Base-by-base conservation (phyloP, 2,329 filamentous ascomycete species). In the Onygenales sp. region DNA sequence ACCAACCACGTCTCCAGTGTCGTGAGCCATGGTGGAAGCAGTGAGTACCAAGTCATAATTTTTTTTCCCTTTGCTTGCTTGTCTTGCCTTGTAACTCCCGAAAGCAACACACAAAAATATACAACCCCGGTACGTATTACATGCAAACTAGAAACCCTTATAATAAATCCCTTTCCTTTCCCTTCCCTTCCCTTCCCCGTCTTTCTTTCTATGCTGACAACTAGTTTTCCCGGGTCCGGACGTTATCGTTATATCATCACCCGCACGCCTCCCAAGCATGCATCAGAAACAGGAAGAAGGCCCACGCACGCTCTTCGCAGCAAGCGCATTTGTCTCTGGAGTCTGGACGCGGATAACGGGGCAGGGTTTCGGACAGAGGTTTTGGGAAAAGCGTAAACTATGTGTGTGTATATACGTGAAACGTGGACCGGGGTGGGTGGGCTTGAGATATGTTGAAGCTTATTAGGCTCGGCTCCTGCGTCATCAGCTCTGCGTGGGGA, bases 31-130 rank as follows among this genome's bases (percentile, higher is more conserved):
- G 76, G 71, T 1, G 84, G 84, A 36, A 87, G 76, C 55, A 87
- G 78, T 2, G 83, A 86, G 58, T 83, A 81, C 74, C 80, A 78
- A 44, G 78, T 78, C 84, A 86, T 86, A 33, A 3, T 27, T 27
- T 21, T 35, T 10, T 21, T 38, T 8, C 6, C 13, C 3, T 39
- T 10, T 48, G 10, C 11, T 10, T 4, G 44, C 44, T n/a, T 33
- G 44, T n/a, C 21, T 27, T 27, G 21, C 5, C 21, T 27, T 27
- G 21, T 27, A 27, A 27, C 21, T 27, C 21, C 21, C 21, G 21
- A 27, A 27, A 27, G 21, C 21, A 27, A 27, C 21, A 27, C 21
- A 27, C 21, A 27, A 27, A 27, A 27, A 27, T 27, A 27, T 27
- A 27, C 21, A 27, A 27, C 21, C 21, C 21, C 21, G 1, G 21